phyloP scores from a whole-genome alignment of 768 basidiomycete genomes.

The Tylopilus cervinicoccineus region DNA sequence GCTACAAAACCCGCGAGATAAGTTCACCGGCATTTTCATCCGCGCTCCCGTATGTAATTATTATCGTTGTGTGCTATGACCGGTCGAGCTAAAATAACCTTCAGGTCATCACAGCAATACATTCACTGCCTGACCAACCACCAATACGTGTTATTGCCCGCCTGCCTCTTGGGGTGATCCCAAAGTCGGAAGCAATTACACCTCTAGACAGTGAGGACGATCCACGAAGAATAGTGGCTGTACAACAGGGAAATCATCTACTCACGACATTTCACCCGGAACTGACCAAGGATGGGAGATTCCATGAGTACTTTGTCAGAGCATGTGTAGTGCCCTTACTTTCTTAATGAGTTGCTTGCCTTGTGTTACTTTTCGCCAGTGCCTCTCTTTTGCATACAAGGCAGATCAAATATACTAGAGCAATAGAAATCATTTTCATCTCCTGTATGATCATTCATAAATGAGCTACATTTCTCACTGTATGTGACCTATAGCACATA shows the following conservation, averaged over 20 bases:
- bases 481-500: too few relatives aligned
- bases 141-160: constrained; percentile 70
- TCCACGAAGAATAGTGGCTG: constrained; percentile 71
- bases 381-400: neutral
- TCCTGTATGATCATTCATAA: neutral
- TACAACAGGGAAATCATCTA: constrained; percentile 80
- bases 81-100: neutral
- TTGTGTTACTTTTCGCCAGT: neutral
- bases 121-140: constrained; percentile 43
- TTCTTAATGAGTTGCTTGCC: constrained; percentile 3
- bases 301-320: constrained; percentile 88
- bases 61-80: neutral
- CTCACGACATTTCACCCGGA: constrained; percentile 95
- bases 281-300: constrained; percentile 78
- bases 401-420: neutral
- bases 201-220: constrained; percentile 46
- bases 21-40: constrained; percentile 88
- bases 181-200: constrained; percentile 31
- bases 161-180: constrained; percentile 51
- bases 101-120: constrained; percentile 62
- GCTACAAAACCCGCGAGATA: constrained; percentile 51
- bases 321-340: constrained; percentile 55
- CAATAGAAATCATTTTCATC: neutral
- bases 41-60: constrained; percentile 71
- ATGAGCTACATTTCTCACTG: too few relatives aligned